Evolutionary conservation across 371 early-diverging fungal species (phyloP), one percentile per base, ranked within the genome.

Genomic region (Cokeromyces recurvatus): DNA sequence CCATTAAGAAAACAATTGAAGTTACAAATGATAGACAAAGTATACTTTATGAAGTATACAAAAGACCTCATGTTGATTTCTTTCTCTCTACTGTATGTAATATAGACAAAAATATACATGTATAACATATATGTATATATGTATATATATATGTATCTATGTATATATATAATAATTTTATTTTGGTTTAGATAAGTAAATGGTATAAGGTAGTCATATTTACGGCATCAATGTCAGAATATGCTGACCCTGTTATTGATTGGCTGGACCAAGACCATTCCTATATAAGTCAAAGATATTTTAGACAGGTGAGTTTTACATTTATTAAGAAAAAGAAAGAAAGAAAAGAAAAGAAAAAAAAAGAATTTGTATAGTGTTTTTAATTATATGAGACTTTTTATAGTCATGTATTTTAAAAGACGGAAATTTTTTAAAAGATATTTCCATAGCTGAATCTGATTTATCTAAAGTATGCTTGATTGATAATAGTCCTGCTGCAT

Each of bases 181-280:
- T 20, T 24, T 32, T 20, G 11, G 19, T 17, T 3, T 49, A 87
- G 87, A 92, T 94, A 48, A 74, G 83, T 51, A 86, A 93, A 60
- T 95, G 95, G 96, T 98, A 94, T 79, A 86, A 89, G 45, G 78
- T 98, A 11, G 91, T 95, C 21, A 87, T 98, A n/a, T 98, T 93
- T 70, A 98, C 98, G 0, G 97, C 98, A 3, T 90, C 91, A n/a
- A 83, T 97, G 84, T 79, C 92, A 12, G 94, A 97, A 71, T 98
- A 98, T 57, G 98, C 96, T 11, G 92, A 94, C 57, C 96, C 97
- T 6, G 95, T 98, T 11, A 92, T 97, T 40, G 94, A 95, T 64
- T 87, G 86, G 78, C 72, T 98, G 40, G 97, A 97, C 67, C 78
- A 82, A 53, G 76, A 76, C 51, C 77, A 83, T 19, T 85, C 70